A percentile compares a stretch with the other conserved stretches of the same genome.
Evolutionary conservation across 805 yeast species (phyloP).

Genomic region (Lachancea fermentati): DNA sequence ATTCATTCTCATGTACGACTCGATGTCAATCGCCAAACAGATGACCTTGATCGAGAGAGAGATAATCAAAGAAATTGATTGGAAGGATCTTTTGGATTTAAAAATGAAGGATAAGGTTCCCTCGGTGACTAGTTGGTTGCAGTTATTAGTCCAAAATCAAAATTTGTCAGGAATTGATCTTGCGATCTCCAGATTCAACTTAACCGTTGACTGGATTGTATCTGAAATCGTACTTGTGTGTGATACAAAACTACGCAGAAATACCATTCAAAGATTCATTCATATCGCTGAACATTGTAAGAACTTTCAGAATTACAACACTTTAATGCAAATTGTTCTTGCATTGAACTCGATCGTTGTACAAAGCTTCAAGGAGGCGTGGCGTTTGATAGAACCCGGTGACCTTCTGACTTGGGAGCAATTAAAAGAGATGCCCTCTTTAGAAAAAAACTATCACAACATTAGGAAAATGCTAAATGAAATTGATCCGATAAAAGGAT

Average conservation of each 20-base stretch:
- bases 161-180: constrained; percentile 69
- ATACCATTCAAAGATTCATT: constrained; percentile 77
- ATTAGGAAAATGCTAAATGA: constrained; percentile 48
- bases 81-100: constrained; percentile 81
- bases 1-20: constrained; percentile 67
- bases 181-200: constrained; percentile 78
- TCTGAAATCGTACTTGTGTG: constrained; percentile 78
- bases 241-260: constrained; percentile 51
- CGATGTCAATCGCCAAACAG: constrained; percentile 67
- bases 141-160: constrained; percentile 54
- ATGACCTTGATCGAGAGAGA: constrained; percentile 85
- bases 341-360: constrained; percentile 69
- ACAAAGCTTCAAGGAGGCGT: constrained; percentile 57
- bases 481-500: constrained; percentile 62
- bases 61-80: constrained; percentile 76
- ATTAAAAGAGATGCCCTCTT: constrained; percentile 66
- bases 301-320: constrained; percentile 71
- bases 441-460: constrained; percentile 63
- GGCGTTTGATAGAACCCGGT: constrained; percentile 68
- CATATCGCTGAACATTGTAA: constrained; percentile 77
- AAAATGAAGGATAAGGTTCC: constrained; percentile 63
- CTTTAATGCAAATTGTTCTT: constrained; percentile 79
- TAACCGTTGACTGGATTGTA: constrained; percentile 86
- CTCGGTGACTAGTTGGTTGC: constrained; percentile 80
- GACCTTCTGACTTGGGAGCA: constrained; percentile 63